Percentiles rank a stretch among this genome's conserved stretches.
phyloP scores from a whole-genome alignment of 768 basidiomycete genomes.

The Termitomyces sp. region DNA sequence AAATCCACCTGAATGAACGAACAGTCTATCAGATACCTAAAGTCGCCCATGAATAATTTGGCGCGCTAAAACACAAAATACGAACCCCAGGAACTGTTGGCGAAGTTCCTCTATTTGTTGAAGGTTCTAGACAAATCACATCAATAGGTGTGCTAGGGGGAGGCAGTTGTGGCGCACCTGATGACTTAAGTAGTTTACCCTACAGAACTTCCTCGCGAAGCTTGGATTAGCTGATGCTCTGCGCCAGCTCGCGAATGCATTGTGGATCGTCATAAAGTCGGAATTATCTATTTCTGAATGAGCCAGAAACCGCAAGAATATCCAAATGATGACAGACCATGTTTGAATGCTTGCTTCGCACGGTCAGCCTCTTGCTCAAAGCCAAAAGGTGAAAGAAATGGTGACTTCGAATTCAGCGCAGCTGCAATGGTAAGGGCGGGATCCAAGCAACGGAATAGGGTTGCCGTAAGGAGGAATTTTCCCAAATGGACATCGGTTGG shows the following conservation, averaged over 20 bases:
- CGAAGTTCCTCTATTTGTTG: conserved; percentile 96
- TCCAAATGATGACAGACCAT: conserved; percentile 41
- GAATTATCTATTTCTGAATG: conserved; percentile 64
- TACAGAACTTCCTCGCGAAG: conserved; percentile 72
- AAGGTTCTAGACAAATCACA: conserved; percentile 54
- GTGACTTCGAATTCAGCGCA: conserved; percentile 87
- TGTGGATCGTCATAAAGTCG: conserved; percentile 92
- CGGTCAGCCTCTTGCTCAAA: conserved; percentile 82
- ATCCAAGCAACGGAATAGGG: conserved; percentile 86
- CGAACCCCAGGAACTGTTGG: conserved; percentile 77
- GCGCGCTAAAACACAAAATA: not conserved
- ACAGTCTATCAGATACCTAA: conserved; percentile 85
- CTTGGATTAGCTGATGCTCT: conserved; percentile 61
- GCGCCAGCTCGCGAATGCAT: conserved; percentile 87
- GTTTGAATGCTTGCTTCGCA: conserved; percentile 76
- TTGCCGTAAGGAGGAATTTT: conserved; percentile 85
- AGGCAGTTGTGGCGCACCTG: conserved; percentile 45
- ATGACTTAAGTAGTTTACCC: conserved; percentile 75
- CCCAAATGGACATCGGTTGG: conserved; percentile 96
- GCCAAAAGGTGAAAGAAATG: conserved; percentile 88
- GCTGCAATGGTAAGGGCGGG: conserved; percentile 97
- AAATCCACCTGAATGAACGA: conserved; percentile 72
- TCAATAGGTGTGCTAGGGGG: not conserved
- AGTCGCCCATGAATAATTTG: not conserved
- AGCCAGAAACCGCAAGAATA: not conserved